Conservation (phyloP, 1,139 yeast genomes). For the Nakaseomyces nivariensis region DNA sequence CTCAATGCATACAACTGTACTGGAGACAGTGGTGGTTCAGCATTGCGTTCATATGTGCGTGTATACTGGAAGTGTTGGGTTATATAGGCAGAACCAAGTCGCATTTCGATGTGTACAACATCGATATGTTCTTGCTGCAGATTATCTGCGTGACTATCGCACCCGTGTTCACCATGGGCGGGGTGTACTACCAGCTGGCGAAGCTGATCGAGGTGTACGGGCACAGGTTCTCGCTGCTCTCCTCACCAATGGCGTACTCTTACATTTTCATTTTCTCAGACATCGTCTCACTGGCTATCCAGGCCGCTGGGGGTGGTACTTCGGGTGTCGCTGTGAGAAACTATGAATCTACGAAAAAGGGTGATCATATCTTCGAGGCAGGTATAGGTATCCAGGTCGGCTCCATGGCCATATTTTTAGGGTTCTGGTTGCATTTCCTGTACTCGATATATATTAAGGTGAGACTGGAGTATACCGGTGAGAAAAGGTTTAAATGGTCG, state of each 20-base stretch:
- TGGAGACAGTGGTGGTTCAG: constrained; percentile 71
- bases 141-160: constrained; percentile 65
- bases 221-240: constrained; percentile 45
- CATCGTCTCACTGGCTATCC: constrained; percentile 57
- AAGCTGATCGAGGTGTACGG: constrained; percentile 68
- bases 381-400: constrained; percentile 75
- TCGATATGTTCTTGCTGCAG: constrained; percentile 50
- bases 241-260: constrained; percentile 63
- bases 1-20: constrained; percentile 36
- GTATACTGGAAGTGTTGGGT: constrained; percentile 58
- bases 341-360: constrained; percentile 35
- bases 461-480: constrained; percentile 18
- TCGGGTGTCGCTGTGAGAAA: constrained; percentile 41
- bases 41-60: constrained; percentile 49
- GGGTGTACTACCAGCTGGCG: constrained; percentile 68
- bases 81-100: constrained; percentile 54
- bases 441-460: constrained; percentile 37
- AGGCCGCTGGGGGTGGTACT: constrained; percentile 77
- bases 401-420: constrained; percentile 56
- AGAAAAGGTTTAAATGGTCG: constrained; percentile 17
- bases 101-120: constrained; percentile 32
- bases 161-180: constrained; percentile 87
- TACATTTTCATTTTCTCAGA: constrained; percentile 61
- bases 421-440: constrained; percentile 47
- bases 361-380: constrained; percentile 70